Evolutionary conservation across 768 basidiomycete species (phyloP).

Genomic region (Naganishia friedmannii): DNA sequence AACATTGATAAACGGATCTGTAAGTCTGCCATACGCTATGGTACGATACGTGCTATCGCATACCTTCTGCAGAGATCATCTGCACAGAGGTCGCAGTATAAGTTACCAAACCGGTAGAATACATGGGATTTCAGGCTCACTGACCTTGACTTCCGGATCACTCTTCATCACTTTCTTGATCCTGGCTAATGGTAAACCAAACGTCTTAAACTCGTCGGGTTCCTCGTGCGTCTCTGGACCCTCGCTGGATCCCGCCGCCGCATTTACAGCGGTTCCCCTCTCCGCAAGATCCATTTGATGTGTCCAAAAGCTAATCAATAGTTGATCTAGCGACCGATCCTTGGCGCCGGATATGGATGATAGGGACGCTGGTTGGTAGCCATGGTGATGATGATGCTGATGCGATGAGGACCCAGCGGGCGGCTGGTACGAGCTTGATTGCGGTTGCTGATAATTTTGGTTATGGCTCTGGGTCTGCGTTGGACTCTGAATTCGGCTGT

Average conservation of each 20-base stretch:
- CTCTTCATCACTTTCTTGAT: constrained; percentile 99
- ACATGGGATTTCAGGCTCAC: constrained; percentile 38
- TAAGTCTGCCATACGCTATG: constrained; percentile 1
- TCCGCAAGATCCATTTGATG: constrained; percentile 81
- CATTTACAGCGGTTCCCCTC: constrained; percentile 54
- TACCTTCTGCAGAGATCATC: constrained; percentile 99
- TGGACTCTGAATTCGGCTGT: not conserved
- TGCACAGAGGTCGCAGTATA: constrained; percentile 44
- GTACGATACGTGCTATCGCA: constrained; percentile 37
- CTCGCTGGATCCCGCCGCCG: not conserved
- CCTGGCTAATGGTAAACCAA: constrained; percentile 79
- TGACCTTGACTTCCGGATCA: constrained; percentile 73
- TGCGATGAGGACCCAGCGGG: not conserved
- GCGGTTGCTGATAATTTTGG: not conserved
- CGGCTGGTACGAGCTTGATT: not conserved
- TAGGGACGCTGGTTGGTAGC: constrained; percentile 14
- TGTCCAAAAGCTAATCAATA: constrained; percentile 85
- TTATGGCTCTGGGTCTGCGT: not conserved
- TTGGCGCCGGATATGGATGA: constrained; percentile 16
- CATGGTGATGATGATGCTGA: constrained; percentile 11
- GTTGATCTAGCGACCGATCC: constrained; percentile 66
- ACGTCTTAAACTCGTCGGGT: constrained; percentile 38
- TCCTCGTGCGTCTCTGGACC: constrained; percentile 10
- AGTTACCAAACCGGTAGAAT: not conserved
- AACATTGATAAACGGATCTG: not conserved